Evolutionary conservation across 2,329 filamentous ascomycete species (phyloP), one percentile per base, ranked within the genome.

Genomic region (Immersiporthe knoxdaviesiana): DNA sequence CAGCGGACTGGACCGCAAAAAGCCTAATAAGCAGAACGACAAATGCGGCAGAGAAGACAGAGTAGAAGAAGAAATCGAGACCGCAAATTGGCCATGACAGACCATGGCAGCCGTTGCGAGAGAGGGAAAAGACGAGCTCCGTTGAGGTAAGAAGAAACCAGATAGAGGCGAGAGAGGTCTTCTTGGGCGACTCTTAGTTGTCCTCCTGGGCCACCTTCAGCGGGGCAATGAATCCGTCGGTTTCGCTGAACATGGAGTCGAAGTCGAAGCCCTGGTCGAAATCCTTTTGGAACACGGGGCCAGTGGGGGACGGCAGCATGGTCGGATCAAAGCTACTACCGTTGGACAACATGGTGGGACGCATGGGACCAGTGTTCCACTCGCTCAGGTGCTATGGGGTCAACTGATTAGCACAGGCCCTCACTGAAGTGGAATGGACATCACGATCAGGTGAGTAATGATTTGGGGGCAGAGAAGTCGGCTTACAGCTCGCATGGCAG

Each of bases 381-480:
- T 56, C 50, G 32, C 24, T 35, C 18, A 65, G 35, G 24, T 65
- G 63, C 63, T 65, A 35, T n/a, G 10, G n/a, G 21, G 14, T 65
- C 11, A 12, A 12, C 37, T 8, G 16, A 47, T 47, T 32, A 65
- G 63, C 32, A n/a, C 30, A 56, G 2, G 21, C n/a, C n/a, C 35
- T 59, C 32, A n/a, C 44, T 11, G 5, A 5, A 11, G 10, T 1
- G 32, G 56, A 16, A 18, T 10, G 7, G 32, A 58, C 11, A 24
- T 2, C 30, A 44, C 3, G 21, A 32, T 39, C 63, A 41, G 16
- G 14, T 10, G 12, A 54, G n/a, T 27, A 4, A 56, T 32, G 27
- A n/a, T n/a, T n/a, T n/a, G n/a, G n/a, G n/a, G 5, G 24, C 24
- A 58, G 16, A 30, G 16, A 32, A 16, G 2, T 16, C 6, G 11